These are phyloP conservation scores for Trichoderma endophyticum DNA, from an alignment of 2,329 filamentous ascomycete genomes.

Conservation along the genomic window DNA sequence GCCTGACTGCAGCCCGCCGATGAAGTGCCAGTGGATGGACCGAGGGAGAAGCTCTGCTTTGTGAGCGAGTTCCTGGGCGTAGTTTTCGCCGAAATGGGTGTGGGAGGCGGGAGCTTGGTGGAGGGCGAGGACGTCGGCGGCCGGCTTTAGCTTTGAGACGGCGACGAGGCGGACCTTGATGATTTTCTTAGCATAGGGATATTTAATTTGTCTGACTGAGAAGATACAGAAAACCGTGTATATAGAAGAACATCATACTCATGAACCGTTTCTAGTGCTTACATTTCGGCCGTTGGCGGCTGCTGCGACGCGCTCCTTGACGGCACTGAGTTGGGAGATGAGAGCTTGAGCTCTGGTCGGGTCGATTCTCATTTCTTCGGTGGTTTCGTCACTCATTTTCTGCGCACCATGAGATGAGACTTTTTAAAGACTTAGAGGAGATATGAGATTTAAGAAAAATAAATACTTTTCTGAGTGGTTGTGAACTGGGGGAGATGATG, in stretches of 20 bases:
- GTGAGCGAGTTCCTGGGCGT: constrained; percentile 82
- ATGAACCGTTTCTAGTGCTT: constrained; percentile 28
- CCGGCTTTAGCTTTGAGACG: constrained; percentile 94
- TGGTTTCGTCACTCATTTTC: constrained; percentile 41
- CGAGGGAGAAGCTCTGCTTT: constrained; percentile 78
- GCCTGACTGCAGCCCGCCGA: constrained; percentile 84
- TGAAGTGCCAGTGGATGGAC: constrained; percentile 90
- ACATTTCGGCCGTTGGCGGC: constrained; percentile 54
- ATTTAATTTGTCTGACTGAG: neutral
- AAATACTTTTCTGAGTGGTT: neutral
- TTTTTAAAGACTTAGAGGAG: neutral
- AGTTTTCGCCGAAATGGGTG: constrained; percentile 93
- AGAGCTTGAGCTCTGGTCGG: constrained; percentile 60
- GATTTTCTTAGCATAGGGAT: no score
- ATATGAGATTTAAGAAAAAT: neutral
- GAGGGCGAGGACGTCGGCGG: constrained; percentile 82
- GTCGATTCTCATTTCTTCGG: constrained; percentile 58
- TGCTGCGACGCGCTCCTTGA: constrained; percentile 56
- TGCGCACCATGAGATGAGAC: neutral
- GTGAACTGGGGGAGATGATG: neutral
- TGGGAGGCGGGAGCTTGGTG: constrained; percentile 61
- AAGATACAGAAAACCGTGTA: neutral
- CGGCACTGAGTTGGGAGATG: constrained; percentile 57
- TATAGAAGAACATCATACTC: neutral
- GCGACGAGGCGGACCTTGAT: constrained; percentile 78